Evolutionary conservation across 108 stramenopile species (phyloP), one percentile per base, ranked within the genome.

Genomic region (Cyclostephanos invisitatus): DNA sequence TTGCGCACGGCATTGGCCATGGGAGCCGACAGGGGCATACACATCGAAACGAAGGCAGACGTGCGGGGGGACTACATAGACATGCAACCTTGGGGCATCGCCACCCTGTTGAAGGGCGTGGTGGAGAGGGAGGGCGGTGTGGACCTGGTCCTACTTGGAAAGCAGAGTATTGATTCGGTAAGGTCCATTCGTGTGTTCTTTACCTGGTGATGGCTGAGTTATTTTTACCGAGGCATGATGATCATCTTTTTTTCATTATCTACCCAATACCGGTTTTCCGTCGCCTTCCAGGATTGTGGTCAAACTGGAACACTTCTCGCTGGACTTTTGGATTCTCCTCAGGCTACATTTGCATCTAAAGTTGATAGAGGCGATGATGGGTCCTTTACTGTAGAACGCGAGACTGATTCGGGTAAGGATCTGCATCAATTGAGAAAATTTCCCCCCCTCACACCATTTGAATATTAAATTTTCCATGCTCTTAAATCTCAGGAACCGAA

Each of bases 131-230:
- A 99, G 73, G 58, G 88, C 25, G 64, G 58, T 25, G 80, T 89
- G 0, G 94, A 96, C 75, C 70, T 98, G 56, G 90, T 98, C 17
- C 80, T 99, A 71, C 73, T 99, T 59, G 99, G 99, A 62, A 99
- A 99, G 83, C 99, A 99, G 73, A 84, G 96, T 55, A 99, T 99
- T 83, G 99, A 99, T 74, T 95, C 96, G 44, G 78, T 80, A 27
- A 64, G 56, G 56, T 32, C 28, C 0, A 27, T 27, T 54, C 53
- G 25, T 35, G 27, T 32, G 7, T 35, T 57, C 21, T 11, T 55
- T 25, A 7, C 9, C 49, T 9, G 32, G 51, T 55, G 50, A 21
- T 2, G 51, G 6, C 17, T 29, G 7, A 51, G 6, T 68, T 28
- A 12, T 38, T 63, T 12, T 62, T 62, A 29, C 56, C 32, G 56